Evolutionary conservation across 495 filamentous ascomycete species (phyloP).

Genomic region (Talaromyces nanjingensis): DNA sequence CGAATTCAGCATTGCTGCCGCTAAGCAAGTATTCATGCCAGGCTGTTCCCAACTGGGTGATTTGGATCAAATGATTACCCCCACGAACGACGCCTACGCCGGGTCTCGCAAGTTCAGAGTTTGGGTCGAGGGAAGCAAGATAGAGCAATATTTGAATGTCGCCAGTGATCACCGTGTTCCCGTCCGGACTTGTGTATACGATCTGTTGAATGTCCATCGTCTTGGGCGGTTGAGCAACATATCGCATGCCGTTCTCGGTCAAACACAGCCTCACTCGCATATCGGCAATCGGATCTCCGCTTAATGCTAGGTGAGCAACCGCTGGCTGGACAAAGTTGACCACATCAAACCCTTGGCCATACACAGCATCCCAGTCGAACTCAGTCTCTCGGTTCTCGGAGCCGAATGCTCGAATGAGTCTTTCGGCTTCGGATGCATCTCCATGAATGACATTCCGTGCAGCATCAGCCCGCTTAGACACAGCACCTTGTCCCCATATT

Average conservation of each 20-base stretch:
- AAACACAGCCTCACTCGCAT: conserved; percentile 50
- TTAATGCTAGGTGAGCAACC: conserved; percentile 45
- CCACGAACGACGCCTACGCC: conserved; percentile 27
- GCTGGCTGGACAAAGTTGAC: conserved; percentile 59
- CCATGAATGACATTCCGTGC: conserved; percentile 64
- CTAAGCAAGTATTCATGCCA: conserved; percentile 23
- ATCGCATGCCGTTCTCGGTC: conserved; percentile 52
- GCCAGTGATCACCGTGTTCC: conserved; percentile 21
- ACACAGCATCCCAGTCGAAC: conserved; percentile 74
- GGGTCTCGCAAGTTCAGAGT: conserved; percentile 16
- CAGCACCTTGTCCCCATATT: conserved; percentile 93
- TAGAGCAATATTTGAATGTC: conserved; percentile 27
- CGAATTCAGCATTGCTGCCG: conserved; percentile 10
- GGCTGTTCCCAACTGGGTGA: conserved; percentile 22
- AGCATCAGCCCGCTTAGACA: conserved; percentile 48
- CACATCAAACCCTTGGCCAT: conserved; percentile 82
- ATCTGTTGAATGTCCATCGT: neutral
- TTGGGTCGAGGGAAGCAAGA: conserved; percentile 20
- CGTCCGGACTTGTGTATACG: conserved; percentile 23
- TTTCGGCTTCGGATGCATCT: conserved; percentile 55
- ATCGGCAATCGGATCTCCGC: conserved; percentile 48
- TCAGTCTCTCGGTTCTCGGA: conserved; percentile 68
- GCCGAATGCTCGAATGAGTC: conserved; percentile 72
- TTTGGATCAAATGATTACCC: conserved; percentile 23
- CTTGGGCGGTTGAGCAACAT: conserved; percentile 19